Conservation (phyloP, 192 early-diverging fungal genomes). For the Entrophospora sp. region DNA sequence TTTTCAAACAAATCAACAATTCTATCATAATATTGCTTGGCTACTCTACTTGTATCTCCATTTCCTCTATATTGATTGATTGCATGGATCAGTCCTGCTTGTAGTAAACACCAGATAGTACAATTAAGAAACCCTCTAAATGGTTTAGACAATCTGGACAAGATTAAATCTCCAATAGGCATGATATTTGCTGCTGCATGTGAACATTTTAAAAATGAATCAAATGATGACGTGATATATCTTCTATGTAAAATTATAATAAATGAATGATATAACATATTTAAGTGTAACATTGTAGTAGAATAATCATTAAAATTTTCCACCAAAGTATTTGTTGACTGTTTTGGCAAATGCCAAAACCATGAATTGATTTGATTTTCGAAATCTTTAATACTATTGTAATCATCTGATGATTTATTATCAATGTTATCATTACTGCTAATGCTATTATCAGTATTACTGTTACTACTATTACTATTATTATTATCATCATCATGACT, state of each 20-base stretch:
- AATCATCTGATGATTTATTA: too few relatives aligned
- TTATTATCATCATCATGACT: too few relatives aligned
- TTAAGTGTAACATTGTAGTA: background rate
- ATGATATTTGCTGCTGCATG: background rate
- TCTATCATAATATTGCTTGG: slow-evolving; percentile 7
- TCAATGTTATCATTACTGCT: too few relatives aligned
- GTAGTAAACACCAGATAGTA: slow-evolving; percentile 16
- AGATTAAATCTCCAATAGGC: background rate
- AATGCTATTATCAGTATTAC: too few relatives aligned
- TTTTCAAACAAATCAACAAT: background rate
- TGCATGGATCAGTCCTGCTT: slow-evolving; percentile 15
- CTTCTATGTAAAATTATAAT: background rate
- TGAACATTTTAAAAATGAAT: background rate
- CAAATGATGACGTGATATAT: background rate
- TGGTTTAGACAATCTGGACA: background rate
- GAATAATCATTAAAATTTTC: background rate
- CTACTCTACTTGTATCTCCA: background rate
- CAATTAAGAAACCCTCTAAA: slow-evolving; percentile 12
- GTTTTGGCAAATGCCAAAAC: background rate
- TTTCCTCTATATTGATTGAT: background rate
- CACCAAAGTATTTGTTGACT: background rate
- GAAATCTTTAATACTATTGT: background rate
- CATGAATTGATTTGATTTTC: slow-evolving; percentile 4
- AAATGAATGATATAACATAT: slow-evolving; percentile 8
- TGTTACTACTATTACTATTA: too few relatives aligned